Evolutionary conservation across 768 basidiomycete genomes (phyloP).

Genomic region (Tulasnella sp.): DNA sequence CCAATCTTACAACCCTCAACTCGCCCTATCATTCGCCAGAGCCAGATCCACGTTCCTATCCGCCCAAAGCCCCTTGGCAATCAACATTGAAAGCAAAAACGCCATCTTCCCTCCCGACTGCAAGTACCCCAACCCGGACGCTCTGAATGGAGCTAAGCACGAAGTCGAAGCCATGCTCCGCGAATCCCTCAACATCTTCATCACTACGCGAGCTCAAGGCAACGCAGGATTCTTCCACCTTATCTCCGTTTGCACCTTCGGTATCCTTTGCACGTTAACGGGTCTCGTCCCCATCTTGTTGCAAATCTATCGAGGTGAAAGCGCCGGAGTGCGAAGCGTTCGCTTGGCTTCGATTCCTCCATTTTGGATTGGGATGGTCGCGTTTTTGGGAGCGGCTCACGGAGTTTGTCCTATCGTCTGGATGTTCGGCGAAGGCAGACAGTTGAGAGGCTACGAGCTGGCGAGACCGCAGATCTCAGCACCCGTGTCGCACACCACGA

Average conservation of each 20-base stretch:
- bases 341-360: slow-evolving; percentile 1
- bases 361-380: neutral
- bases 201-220: neutral
- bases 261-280: neutral
- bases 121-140: neutral
- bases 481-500: neutral
- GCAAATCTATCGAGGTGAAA: neutral
- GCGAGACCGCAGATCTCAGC: slow-evolving; percentile 4
- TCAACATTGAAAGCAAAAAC: neutral
- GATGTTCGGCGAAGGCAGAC: slow-evolving; percentile 17
- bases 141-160: neutral
- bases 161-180: slow-evolving; percentile 15
- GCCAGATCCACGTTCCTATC: slow-evolving; percentile 10
- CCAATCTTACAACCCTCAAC: neutral
- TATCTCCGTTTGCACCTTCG: neutral
- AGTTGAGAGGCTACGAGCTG: slow-evolving; percentile 12
- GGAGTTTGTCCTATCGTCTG: slow-evolving; percentile 13
- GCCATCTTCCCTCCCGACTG: neutral
- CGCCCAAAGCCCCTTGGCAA: neutral
- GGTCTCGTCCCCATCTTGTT: neutral
- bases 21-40: slow-evolving; percentile 1
- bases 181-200: slow-evolving; percentile 2
- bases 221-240: neutral
- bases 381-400: neutral
- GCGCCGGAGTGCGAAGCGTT: neutral